Evolutionary conservation across 345 rosid genomes (phyloP).

Genomic region (Citrus maxima): DNA sequence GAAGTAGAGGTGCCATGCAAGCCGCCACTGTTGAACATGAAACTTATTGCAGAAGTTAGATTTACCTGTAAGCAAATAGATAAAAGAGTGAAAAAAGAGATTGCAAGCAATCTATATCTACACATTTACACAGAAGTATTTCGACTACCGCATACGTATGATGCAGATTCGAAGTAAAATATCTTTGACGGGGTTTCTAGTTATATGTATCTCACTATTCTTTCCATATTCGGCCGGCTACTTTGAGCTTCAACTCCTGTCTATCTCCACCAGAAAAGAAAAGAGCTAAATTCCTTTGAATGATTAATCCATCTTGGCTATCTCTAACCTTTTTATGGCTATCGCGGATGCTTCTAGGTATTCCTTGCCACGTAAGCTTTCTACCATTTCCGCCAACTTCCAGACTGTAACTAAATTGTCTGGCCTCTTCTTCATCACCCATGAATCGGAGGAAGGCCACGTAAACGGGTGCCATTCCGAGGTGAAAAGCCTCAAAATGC

Average conservation of each 20-base stretch:
- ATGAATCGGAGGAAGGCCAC: constrained; percentile 61
- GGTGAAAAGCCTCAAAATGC: constrained; percentile 60
- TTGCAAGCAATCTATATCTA: constrained; percentile 4
- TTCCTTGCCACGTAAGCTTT: constrained; percentile 54
- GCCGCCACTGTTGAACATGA: too few relatives aligned
- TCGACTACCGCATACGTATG: background rate
- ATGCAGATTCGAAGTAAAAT: background rate
- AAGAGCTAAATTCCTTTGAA: constrained; percentile 48
- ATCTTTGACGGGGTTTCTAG: background rate
- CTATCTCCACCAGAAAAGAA: constrained; percentile 54
- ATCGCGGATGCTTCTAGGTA: constrained; percentile 54
- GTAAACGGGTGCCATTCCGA: constrained; percentile 53
- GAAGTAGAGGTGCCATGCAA: too few relatives aligned
- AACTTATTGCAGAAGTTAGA: background rate
- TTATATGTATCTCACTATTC: constrained; percentile 27
- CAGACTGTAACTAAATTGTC: constrained; percentile 48
- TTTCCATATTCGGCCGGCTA: constrained; percentile 53
- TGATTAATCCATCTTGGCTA: constrained; percentile 53
- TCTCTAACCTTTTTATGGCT: constrained; percentile 55
- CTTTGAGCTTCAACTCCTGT: constrained; percentile 46
- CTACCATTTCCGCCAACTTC: constrained; percentile 56
- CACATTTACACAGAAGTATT: constrained; percentile 8
- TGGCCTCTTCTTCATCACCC: constrained; percentile 50
- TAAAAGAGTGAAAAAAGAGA: background rate
- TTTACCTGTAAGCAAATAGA: background rate